phyloP scores from a whole-genome alignment of 108 stramenopile species.

The Craspedostauros australis region DNA sequence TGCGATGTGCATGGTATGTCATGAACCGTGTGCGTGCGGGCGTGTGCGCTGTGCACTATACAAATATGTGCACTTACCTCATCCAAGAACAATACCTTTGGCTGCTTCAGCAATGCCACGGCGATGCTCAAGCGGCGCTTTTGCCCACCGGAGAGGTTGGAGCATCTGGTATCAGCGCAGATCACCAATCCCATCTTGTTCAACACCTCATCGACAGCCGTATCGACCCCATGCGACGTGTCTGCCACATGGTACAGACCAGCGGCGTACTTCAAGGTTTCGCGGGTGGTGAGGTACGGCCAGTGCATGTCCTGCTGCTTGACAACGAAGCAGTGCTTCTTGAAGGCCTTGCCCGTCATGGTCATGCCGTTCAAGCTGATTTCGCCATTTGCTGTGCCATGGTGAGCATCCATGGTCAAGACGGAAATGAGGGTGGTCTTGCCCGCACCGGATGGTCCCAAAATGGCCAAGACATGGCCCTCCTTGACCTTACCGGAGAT shows the following conservation, averaged over 20 bases:
- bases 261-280: constrained; percentile 21
- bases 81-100: constrained; percentile 76
- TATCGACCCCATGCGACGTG: not conserved
- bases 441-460: constrained; percentile 27
- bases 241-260: constrained; percentile 19
- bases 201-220: constrained; percentile 8
- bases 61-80: constrained; percentile 90
- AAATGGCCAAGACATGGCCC: constrained; percentile 20
- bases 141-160: constrained; percentile 27
- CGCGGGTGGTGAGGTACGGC: no score
- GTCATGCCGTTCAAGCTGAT: constrained; percentile 24
- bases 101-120: constrained; percentile 86
- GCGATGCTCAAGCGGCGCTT: constrained; percentile 34
- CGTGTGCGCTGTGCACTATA: no score
- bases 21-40: no score
- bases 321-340: constrained; percentile 25
- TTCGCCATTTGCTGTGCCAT: constrained; percentile 12
- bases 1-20: no score
- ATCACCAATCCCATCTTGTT: constrained; percentile 27
- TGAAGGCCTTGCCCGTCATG: constrained; percentile 22
- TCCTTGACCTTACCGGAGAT: constrained; percentile 15
- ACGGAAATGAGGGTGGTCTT: constrained; percentile 21
- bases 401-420: constrained; percentile 20
- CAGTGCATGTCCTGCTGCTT: no score
- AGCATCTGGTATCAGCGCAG: constrained; percentile 21